Evolutionary conservation across 306 rosid species (phyloP), one percentile per base, ranked within the genome.

Genomic region (Rosa chinensis): DNA sequence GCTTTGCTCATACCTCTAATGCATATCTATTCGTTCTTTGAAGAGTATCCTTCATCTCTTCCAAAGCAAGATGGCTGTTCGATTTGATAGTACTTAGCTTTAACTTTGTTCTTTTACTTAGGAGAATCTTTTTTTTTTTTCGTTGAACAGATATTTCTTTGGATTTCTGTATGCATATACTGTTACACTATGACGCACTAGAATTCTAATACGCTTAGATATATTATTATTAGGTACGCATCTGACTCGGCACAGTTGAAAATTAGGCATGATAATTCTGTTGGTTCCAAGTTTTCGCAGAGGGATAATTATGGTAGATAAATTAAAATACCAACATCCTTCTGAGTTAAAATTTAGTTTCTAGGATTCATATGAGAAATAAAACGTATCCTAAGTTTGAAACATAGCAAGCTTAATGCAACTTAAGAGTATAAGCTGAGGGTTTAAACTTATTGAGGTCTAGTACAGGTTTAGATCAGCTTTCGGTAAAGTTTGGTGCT

Each of bases 1-100:
- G 68, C 42, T 32, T 32, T 28, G 68, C 40, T 32, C 40, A 50
- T 50, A 14, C 10, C 3, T 17, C 56, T 16, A 23, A 16, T n/a
- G 10, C 61, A 59, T 10, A 23, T 61, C 39, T 11, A 18, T 35
- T 16, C 4, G 10, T 17, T 35, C 12, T 64, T 32, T 35, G 68
- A 32, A 13, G 21, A 64, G 21, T 35, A 64, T 16, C n/a, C 12
- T 64, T 37, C 70, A 14, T 64, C 70, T 18, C 72, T 40, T 40
- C 32, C 49, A 40, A 40, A 67, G 48, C 48, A 67, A 66, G 21
- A 67, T 40, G 28, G 40, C 72, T 67, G 72, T 67, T 67, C 28
- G 49, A 67, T 66, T 39, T 40, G 44, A 64, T 35, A 14, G 70
- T 35, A 35, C 21, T 35, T 21, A 13, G 72, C 48, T 67, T 67